Base-by-base conservation (phyloP, 306 rosid species). In the Acacia crassicarpa region DNA sequence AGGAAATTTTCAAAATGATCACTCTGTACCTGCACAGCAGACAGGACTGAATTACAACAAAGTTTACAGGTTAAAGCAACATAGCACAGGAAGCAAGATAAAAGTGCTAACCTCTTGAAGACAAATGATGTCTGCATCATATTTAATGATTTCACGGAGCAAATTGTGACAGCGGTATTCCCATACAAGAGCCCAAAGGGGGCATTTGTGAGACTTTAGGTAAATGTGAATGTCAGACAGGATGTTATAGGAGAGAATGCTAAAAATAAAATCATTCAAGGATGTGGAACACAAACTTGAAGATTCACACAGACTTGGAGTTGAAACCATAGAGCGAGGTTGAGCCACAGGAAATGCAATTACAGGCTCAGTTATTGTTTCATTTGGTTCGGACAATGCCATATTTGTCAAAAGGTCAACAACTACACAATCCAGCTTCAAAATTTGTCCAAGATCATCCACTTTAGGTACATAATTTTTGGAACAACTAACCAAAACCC, bases 91-190 rank as follows among this genome's bases (percentile, higher is more conserved):
- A 3, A 23, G 67, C 16, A 25, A 74, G 77, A 74, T 27, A n/a
- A n/a, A 17, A 58, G 74, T 19, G 22, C 46, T 58, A 23, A 85
- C 89, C 91, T 88, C 91, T 54, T 85, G 89, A 40, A 88, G 87
- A 83, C 87, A 85, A 38, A 88, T 67, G 62, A 88, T 88, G 75
- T 80, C 87, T 15, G 89, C 84, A 33, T 74, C 58, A 30, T 85
- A 88, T 19, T 56, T 33, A 38, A 80, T 44, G 49, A 88, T 88
- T 76, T 85, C 89, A 5, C 65, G 4, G 0, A 88, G 81, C 77
- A 88, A 61, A 59, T 80, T 80, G 22, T 73, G 73, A 20, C 51
- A n/a, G 72, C 85, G 85, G 69, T 83, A 85, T 62, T 53, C 88
- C 91, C 87, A 85, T 25, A 15, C 38, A 59, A 59, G 83, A 62